Conservation (phyloP, 2,329 filamentous ascomycete genomes). For the Coniella vitis region DNA sequence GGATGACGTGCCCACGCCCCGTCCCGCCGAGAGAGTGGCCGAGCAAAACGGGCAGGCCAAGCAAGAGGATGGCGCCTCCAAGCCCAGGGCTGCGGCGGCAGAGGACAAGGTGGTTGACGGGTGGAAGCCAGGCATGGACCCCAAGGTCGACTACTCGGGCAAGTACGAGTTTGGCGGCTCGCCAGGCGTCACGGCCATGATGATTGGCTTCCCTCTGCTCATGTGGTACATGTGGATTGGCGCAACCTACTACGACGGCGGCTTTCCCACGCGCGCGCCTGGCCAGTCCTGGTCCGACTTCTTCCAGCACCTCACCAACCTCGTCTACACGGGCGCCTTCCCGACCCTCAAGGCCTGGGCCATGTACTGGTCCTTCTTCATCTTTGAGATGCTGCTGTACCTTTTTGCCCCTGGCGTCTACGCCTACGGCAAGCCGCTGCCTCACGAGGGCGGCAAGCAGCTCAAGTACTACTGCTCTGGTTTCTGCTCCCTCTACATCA, state of each 20-base stretch:
- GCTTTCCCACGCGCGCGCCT: conserved; percentile 60
- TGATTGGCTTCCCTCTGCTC: conserved; percentile 84
- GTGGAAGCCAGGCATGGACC: conserved; percentile 53
- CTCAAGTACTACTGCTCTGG: conserved; percentile 93
- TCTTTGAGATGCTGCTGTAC: conserved; percentile 80
- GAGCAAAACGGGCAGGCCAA: background rate
- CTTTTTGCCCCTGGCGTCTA: conserved; percentile 80
- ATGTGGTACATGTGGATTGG: conserved; percentile 99
- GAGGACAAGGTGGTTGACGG: conserved; percentile 42
- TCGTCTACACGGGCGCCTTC: conserved; percentile 80
- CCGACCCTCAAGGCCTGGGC: conserved; percentile 76
- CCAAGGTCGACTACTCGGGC: conserved; percentile 56
- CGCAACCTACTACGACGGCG: conserved; percentile 83
- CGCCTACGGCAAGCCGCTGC: conserved; percentile 80
- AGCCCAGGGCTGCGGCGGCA: conserved; percentile 8
- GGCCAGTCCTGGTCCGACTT: conserved; percentile 68
- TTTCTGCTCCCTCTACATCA: conserved; percentile 80
- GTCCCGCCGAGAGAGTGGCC: background rate
- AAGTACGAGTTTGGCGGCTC: conserved; percentile 83
- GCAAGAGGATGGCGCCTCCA: background rate
- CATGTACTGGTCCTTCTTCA: conserved; percentile 91
- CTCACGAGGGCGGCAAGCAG: conserved; percentile 76
- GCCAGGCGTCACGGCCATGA: conserved; percentile 72
- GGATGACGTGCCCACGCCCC: conserved; percentile 22
- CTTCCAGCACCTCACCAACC: conserved; percentile 57